Conservation (phyloP, 1,284 basidiomycete species). For the Heliocybe sulcata region DNA sequence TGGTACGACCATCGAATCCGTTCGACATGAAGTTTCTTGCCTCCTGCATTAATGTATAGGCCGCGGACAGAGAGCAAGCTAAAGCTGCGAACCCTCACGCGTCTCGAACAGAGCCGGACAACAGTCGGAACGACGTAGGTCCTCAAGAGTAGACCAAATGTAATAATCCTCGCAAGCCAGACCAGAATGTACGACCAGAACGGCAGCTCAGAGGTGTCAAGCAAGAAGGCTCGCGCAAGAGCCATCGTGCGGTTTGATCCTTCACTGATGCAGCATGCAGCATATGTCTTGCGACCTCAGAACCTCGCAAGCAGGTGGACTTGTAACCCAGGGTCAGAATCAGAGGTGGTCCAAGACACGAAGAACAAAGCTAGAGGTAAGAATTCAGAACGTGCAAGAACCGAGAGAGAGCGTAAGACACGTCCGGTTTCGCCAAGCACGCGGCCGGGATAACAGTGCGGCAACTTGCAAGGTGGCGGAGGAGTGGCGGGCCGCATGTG, state of each 20-base stretch:
- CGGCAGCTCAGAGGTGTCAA: conserved; percentile 9
- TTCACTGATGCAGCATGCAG: neutral
- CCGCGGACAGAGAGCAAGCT: conserved; percentile 72
- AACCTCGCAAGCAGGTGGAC: neutral
- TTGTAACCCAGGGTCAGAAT: neutral
- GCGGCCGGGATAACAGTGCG: too few species aligned
- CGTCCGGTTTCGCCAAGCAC: too few species aligned
- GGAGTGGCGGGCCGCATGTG: too few species aligned
- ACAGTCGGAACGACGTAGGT: conserved; percentile 60
- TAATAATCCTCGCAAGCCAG: conserved; percentile 39
- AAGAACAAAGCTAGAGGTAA: neutral
- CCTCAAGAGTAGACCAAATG: conserved; percentile 50
- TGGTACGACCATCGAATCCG: conserved; percentile 56
- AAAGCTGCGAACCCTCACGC: conserved; percentile 59
- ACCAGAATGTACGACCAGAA: conserved; percentile 34
- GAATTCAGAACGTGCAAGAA: neutral
- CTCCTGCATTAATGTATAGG: conserved; percentile 53
- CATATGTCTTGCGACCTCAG: neutral
- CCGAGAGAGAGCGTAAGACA: neutral
- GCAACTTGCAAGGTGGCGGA: too few species aligned
- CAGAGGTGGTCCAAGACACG: neutral
- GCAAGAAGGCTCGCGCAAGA: neutral
- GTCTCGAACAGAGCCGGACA: conserved; percentile 48
- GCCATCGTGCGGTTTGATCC: neutral
- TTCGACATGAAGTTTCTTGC: conserved; percentile 49